These are phyloP conservation scores for Platanus orientalis DNA, from an alignment of 164 flowering plant species.

Conservation along the genomic window DNA sequence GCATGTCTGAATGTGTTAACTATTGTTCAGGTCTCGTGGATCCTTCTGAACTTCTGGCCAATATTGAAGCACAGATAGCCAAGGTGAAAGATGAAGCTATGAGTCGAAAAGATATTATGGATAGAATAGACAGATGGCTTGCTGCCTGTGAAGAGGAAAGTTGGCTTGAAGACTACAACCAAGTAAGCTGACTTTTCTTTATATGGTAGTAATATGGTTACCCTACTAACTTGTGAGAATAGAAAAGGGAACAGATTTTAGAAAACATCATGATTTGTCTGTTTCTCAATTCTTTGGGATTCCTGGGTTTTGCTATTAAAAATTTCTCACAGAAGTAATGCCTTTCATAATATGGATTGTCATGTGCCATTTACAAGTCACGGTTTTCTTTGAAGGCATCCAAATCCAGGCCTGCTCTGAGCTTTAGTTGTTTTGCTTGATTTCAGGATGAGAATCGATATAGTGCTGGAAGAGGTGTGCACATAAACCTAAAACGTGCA, in stretches of 20 bases:
- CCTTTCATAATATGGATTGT: background rate
- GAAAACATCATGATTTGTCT: too few relatives aligned
- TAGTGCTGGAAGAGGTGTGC: slow-evolving; percentile 85
- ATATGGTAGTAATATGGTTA: background rate
- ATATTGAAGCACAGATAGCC: slow-evolving; percentile 68
- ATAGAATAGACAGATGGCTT: slow-evolving; percentile 82
- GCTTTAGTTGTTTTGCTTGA: slow-evolving; percentile 7
- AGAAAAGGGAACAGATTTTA: background rate
- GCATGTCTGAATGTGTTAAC: background rate
- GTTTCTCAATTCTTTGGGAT: too few relatives aligned
- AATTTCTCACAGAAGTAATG: too few relatives aligned
- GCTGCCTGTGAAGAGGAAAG: slow-evolving; percentile 88
- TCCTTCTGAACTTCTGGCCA: slow-evolving; percentile 79
- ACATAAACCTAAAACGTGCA: slow-evolving; percentile 82
- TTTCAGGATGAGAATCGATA: slow-evolving; percentile 79
- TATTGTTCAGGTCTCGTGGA: slow-evolving; percentile 65
- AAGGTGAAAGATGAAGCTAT: slow-evolving; percentile 69
- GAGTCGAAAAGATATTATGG: slow-evolving; percentile 82
- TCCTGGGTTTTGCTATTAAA: too few relatives aligned
- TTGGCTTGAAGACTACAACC: slow-evolving; percentile 93
- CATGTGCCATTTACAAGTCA: background rate
- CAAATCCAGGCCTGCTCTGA: background rate
- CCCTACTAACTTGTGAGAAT: background rate
- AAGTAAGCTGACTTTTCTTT: slow-evolving; percentile 32
- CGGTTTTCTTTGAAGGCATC: background rate